Conservation (phyloP, 2,329 filamentous ascomycete genomes). For the Stachybotrys chlorohalonatus region DNA sequence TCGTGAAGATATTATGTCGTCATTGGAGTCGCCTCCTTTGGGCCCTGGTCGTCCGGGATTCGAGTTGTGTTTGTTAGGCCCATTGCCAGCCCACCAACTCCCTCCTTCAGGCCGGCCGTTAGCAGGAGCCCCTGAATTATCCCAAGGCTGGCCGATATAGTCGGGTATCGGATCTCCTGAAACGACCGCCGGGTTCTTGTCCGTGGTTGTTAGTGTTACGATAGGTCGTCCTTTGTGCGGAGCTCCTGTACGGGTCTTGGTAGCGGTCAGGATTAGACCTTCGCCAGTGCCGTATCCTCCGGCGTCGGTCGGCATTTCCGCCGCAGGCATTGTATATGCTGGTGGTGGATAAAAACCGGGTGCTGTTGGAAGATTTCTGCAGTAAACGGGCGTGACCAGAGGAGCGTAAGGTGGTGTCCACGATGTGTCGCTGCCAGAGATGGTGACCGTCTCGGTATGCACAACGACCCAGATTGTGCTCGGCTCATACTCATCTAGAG, state of each 20-base stretch:
- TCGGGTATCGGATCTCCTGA: constrained; percentile 23
- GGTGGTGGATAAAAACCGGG: too few species aligned
- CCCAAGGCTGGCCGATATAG: constrained; percentile 21
- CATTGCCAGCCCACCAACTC: too few species aligned
- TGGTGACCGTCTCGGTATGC: constrained; percentile 41
- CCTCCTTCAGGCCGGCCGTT: too few species aligned
- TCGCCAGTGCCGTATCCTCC: neutral
- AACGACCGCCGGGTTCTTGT: constrained; percentile 45
- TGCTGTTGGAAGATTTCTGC: constrained; percentile 10
- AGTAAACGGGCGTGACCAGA: constrained; percentile 29
- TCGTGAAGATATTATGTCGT: neutral
- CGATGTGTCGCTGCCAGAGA: constrained; percentile 32
- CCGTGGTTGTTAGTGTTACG: constrained; percentile 40
- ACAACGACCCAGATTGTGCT: constrained; percentile 33
- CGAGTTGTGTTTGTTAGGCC: too few species aligned
- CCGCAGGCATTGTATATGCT: too few species aligned
- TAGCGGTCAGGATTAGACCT: neutral
- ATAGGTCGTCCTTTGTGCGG: constrained; percentile 4
- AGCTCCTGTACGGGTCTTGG: neutral
- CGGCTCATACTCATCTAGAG: constrained; percentile 16
- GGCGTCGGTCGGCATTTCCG: neutral
- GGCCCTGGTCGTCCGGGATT: too few species aligned
- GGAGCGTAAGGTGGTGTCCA: constrained; percentile 37
- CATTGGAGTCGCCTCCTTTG: too few species aligned
- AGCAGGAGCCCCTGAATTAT: neutral